These are phyloP conservation scores for Quercus wislizeni DNA, from an alignment of 306 rosid species.

Conservation along the genomic window DNA sequence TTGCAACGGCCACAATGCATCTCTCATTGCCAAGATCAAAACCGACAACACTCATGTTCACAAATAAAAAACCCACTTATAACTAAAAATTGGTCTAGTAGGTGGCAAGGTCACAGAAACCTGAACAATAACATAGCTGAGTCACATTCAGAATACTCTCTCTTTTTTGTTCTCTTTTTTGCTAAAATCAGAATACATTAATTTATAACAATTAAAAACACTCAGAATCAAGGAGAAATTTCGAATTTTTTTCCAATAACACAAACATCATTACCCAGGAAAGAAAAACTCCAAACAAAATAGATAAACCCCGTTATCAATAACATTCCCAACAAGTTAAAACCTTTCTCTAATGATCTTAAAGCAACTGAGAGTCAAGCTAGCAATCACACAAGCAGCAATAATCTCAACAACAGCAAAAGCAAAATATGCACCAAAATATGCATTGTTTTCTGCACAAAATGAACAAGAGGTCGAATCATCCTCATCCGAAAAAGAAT, in stretches of 20 bases:
- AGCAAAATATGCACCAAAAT: not conserved
- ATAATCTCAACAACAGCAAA: not conserved
- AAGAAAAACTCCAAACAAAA: not conserved
- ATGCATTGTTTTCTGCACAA: too few species aligned
- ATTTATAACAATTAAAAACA: not conserved
- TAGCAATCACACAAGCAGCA: not conserved
- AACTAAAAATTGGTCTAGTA: not conserved
- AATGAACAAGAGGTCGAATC: too few species aligned
- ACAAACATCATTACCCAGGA: not conserved
- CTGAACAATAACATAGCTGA: slow-evolving; percentile 5
- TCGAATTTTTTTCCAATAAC: not conserved
- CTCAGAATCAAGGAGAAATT: not conserved
- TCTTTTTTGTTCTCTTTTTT: too few species aligned
- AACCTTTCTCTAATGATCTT: not conserved
- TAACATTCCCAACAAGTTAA: not conserved
- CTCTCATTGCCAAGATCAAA: slow-evolving; percentile 97
- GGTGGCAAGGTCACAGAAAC: not conserved
- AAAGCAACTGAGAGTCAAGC: not conserved
- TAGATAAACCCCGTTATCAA: not conserved
- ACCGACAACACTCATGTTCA: slow-evolving; percentile 92
- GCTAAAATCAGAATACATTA: not conserved
- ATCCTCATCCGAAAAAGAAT: not conserved
- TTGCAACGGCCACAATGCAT: slow-evolving; percentile 92
- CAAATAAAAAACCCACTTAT: not conserved
- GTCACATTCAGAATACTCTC: not conserved